These are phyloP conservation scores for Geotrichum phurueaensis DNA, from an alignment of 1,139 yeast genomes.

Conservation along the genomic window DNA sequence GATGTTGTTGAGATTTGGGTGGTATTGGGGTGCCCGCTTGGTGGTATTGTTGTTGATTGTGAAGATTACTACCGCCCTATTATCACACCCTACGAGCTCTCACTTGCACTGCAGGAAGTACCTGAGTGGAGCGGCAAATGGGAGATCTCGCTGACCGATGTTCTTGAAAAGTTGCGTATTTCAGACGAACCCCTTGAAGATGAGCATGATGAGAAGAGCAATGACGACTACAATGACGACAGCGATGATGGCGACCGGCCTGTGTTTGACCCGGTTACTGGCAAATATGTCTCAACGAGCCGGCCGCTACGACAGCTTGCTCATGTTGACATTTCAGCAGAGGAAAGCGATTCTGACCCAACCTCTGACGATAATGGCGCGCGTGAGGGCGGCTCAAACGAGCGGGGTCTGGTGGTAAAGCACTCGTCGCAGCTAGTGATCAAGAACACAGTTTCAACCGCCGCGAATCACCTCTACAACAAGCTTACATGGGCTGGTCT, in stretches of 20 bases:
- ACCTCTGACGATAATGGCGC: conserved; percentile 16
- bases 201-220: conserved; percentile 25
- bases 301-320: conserved; percentile 64
- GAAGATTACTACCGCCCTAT: conserved; percentile 83
- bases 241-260: conserved; percentile 63
- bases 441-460: conserved; percentile 78
- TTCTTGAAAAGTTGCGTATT: conserved; percentile 36
- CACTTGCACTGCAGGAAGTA: conserved; percentile 68
- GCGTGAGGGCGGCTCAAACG: conserved; percentile 24
- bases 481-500: conserved; percentile 78
- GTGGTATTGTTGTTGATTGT: conserved; percentile 81
- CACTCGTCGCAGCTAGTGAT: conserved; percentile 59
- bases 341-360: conserved; percentile 24
- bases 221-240: conserved; percentile 28
- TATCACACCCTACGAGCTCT: conserved; percentile 86
- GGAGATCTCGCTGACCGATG: conserved; percentile 69
- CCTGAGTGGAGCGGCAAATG: conserved; percentile 88
- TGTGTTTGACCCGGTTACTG: conserved; percentile 83
- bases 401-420: conserved; percentile 48
- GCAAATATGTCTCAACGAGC: conserved; percentile 59
- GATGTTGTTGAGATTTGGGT: conserved; percentile 92
- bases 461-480: conserved; percentile 68
- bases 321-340: conserved; percentile 54
- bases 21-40: conserved; percentile 87
- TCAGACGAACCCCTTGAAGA: conserved; percentile 31